phyloP scores from a whole-genome alignment of 2,329 filamentous ascomycete species.

The Conoideocrella luteorostrata region DNA sequence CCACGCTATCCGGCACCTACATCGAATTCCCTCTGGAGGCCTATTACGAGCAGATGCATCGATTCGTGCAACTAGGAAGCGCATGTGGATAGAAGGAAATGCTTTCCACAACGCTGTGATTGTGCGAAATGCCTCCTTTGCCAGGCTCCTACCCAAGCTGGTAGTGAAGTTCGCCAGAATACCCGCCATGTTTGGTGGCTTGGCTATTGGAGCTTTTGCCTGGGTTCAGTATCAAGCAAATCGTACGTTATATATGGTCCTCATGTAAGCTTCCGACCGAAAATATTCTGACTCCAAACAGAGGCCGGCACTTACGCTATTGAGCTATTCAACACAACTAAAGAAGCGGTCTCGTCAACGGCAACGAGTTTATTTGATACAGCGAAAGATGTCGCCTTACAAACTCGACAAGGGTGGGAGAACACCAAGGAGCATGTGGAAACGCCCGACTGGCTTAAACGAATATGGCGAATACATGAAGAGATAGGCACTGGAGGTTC shows the following conservation, averaged over 20 bases:
- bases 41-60: constrained; percentile 60
- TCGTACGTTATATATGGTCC: constrained; percentile 49
- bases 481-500: constrained; percentile 47
- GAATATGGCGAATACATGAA: constrained; percentile 58
- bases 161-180: constrained; percentile 83
- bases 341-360: constrained; percentile 61
- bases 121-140: constrained; percentile 58
- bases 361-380: constrained; percentile 66
- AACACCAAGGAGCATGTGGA: constrained; percentile 74
- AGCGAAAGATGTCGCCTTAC: constrained; percentile 67
- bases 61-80: constrained; percentile 53
- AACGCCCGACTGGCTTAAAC: constrained; percentile 70
- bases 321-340: constrained; percentile 68
- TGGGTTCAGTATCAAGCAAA: constrained; percentile 96
- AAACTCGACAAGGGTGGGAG: constrained; percentile 75
- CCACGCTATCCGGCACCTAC: constrained; percentile 54
- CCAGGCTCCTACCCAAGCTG: constrained; percentile 70
- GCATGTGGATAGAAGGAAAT: constrained; percentile 74
- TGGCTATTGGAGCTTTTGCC: constrained; percentile 77
- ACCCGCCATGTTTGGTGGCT: constrained; percentile 85
- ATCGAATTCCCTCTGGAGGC: constrained; percentile 61
- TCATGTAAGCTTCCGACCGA: background rate
- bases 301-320: constrained; percentile 43
- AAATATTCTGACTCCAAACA: constrained; percentile 23
- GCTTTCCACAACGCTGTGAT: constrained; percentile 74